Evolutionary conservation across 2,329 filamentous ascomycete genomes (phyloP).

Genomic region (Phoma sp.): DNA sequence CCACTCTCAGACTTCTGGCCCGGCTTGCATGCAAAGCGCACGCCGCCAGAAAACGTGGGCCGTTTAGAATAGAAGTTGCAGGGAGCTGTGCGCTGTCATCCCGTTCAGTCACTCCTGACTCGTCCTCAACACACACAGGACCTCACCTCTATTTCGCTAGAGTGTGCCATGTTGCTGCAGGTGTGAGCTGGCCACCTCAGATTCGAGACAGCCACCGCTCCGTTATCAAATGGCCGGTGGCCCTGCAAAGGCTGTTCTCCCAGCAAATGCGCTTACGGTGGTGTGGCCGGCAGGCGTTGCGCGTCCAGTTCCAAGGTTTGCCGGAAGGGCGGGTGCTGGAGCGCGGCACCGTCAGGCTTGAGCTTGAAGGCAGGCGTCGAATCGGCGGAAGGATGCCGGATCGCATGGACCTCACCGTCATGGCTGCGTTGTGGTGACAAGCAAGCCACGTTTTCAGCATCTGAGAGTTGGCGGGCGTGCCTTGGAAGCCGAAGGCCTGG

Average conservation of each 20-base stretch:
- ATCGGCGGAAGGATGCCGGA: slow-evolving; percentile 36
- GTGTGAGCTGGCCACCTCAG: slow-evolving; percentile 39
- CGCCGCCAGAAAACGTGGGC: slow-evolving; percentile 48
- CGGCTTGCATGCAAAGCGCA: slow-evolving; percentile 42
- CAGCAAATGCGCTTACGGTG: slow-evolving; percentile 26
- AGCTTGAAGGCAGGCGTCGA: slow-evolving; percentile 22
- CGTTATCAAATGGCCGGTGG: slow-evolving; percentile 23
- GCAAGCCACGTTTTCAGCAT: slow-evolving; percentile 25
- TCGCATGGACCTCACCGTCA: slow-evolving; percentile 34
- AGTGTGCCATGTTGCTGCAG: slow-evolving; percentile 29
- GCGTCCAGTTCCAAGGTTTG: slow-evolving; percentile 27
- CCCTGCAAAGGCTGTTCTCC: slow-evolving; percentile 21
- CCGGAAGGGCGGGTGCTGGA: slow-evolving; percentile 46
- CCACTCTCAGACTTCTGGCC: slow-evolving; percentile 36
- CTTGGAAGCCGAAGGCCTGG: slow-evolving; percentile 14
- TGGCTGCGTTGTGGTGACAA: slow-evolving; percentile 37
- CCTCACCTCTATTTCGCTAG: slow-evolving; percentile 36
- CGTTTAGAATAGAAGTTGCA: slow-evolving; percentile 41
- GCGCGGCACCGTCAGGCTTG: slow-evolving; percentile 38
- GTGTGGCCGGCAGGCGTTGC: slow-evolving; percentile 29
- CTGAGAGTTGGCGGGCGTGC: slow-evolving; percentile 19
- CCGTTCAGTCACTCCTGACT: slow-evolving; percentile 45
- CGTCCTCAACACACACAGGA: slow-evolving; percentile 33
- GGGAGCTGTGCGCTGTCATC: slow-evolving; percentile 49
- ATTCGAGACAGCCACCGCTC: slow-evolving; percentile 25